Conservation (phyloP, 2,329 filamentous ascomycete genomes). For the Diaporthe citriasiana region DNA sequence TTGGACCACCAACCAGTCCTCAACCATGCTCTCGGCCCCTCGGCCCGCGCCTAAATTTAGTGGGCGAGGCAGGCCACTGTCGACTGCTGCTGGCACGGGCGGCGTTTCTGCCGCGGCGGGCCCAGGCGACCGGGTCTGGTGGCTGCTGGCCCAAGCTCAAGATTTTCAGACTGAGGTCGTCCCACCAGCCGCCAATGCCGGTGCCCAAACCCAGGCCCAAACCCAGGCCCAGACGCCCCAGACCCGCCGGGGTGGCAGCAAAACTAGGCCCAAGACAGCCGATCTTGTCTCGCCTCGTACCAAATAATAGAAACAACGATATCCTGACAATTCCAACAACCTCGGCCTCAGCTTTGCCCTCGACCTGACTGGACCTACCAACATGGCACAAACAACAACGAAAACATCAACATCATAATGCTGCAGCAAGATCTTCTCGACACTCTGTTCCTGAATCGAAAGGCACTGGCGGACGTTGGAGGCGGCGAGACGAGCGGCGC, state of each 20-base stretch:
- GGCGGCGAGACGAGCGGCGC: neutral
- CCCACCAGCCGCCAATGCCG: slow-evolving; percentile 1
- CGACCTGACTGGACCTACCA: neutral
- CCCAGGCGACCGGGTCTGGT: slow-evolving; percentile 37
- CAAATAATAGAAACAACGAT: neutral
- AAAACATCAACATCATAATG: slow-evolving; percentile 32
- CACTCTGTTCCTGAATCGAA: slow-evolving; percentile 39
- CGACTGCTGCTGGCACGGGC: neutral
- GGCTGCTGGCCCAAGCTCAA: slow-evolving; percentile 38
- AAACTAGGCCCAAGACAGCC: slow-evolving; percentile 26
- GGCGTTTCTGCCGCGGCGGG: slow-evolving; percentile 1
- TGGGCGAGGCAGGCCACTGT: neutral
- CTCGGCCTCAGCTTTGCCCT: neutral
- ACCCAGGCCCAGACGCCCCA: neutral
- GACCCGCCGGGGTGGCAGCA: slow-evolving; percentile 26
- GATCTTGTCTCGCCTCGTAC: neutral
- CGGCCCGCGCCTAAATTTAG: slow-evolving; percentile 18
- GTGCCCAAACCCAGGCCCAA: neutral
- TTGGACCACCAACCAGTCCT: neutral
- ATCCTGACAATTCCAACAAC: neutral
- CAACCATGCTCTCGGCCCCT: neutral
- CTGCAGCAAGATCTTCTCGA: slow-evolving; percentile 42
- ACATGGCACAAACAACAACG: slow-evolving; percentile 28
- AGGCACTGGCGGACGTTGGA: slow-evolving; percentile 40
- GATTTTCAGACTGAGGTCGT: slow-evolving; percentile 21